Base-by-base conservation (phyloP, 139 green algal species). In the Picochlorum sp. region DNA sequence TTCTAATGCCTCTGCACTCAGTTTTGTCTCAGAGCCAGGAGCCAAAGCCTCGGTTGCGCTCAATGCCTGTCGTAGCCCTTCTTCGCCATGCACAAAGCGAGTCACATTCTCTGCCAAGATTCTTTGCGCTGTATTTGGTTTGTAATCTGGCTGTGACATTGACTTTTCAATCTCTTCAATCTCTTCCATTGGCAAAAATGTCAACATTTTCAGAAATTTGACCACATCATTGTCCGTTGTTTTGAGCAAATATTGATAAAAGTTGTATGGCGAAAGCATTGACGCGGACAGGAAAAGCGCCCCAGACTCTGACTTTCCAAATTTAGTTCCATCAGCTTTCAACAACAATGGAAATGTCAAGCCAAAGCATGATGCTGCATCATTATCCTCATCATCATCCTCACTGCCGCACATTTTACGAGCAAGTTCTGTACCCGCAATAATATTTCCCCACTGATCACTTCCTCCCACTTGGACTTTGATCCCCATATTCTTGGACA, bases 371-470 rank as follows among this genome's bases (percentile, higher is more conserved):
- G 62, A 34, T 15, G 74, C 71, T 26, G 11, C 14, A 4, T 64
- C 58, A 13, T 45, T 49, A 18, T 57, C 24, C 2, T 28, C 49
- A n/a, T 65, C 54, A 18, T 1, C 66, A 41, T 47, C 37, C 5
- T 57, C 14, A 30, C 41, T 44, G 1, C 70, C 81, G 60, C 90
- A 60, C 69, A 96, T 75, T 63, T 78, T 74, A 20, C 87, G 68
- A 20, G 93, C 74, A 37, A 98, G 81, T 61, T 97, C 92, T 1
- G 89, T 95, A 26, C 72, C 85, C 1, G 91, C 88, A 3, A 82
- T 92, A 78, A 98, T 97, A 87, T 99, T 99, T 51, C 93, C 93
- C 92, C 89, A 97, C 77, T 99, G 93, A 78, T 98, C 93, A 62
- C 81, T 91, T 45, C 93, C 93, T 26, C 93, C 92, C 13, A 96